These are phyloP conservation scores for Fusarium kyushuense DNA, from an alignment of 2,329 filamentous ascomycete species.

Conservation along the genomic window DNA sequence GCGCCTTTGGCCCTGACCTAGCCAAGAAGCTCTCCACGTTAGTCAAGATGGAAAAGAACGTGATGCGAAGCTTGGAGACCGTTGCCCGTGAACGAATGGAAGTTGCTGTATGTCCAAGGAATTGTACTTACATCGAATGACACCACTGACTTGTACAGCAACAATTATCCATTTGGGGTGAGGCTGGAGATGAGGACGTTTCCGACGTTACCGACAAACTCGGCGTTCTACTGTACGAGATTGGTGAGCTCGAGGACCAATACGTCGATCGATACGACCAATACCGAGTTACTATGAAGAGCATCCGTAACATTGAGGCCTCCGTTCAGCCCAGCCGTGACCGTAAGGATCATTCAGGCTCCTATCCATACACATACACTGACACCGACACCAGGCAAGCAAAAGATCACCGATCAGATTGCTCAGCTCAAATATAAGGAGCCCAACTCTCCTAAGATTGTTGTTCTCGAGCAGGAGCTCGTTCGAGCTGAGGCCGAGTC, in stretches of 20 bases:
- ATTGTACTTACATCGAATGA: too few relatives aligned
- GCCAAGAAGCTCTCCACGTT: slow-evolving; percentile 98
- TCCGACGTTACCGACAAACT: slow-evolving; percentile 99
- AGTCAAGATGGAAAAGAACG: slow-evolving; percentile 99
- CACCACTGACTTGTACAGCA: slow-evolving; percentile 67
- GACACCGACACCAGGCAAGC: slow-evolving; percentile 75
- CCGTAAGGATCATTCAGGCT: slow-evolving; percentile 68
- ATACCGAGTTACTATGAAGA: slow-evolving; percentile 99
- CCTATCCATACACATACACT: neutral
- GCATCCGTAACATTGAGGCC: slow-evolving; percentile 98
- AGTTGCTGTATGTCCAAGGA: slow-evolving; percentile 79
- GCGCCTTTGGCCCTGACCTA: slow-evolving; percentile 85
- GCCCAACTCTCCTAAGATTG: slow-evolving; percentile 96
- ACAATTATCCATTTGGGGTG: slow-evolving; percentile 99
- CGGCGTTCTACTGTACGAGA: slow-evolving; percentile 96
- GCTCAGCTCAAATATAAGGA: slow-evolving; percentile 99
- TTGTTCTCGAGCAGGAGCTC: slow-evolving; percentile 97
- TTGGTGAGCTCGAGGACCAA: slow-evolving; percentile 97
- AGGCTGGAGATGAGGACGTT: slow-evolving; percentile 94
- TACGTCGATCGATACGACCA: slow-evolving; percentile 99
- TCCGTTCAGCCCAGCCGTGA: slow-evolving; percentile 98
- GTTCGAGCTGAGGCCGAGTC: slow-evolving; percentile 98
- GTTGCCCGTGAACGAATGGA: slow-evolving; percentile 98
- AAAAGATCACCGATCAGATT: slow-evolving; percentile 99
- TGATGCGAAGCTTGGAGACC: slow-evolving; percentile 97